Percentiles rank a stretch among this genome's conserved stretches.
Evolutionary conservation across 2,329 filamentous ascomycete genomes (phyloP).

Genomic region (Ceratocystis variospora): DNA sequence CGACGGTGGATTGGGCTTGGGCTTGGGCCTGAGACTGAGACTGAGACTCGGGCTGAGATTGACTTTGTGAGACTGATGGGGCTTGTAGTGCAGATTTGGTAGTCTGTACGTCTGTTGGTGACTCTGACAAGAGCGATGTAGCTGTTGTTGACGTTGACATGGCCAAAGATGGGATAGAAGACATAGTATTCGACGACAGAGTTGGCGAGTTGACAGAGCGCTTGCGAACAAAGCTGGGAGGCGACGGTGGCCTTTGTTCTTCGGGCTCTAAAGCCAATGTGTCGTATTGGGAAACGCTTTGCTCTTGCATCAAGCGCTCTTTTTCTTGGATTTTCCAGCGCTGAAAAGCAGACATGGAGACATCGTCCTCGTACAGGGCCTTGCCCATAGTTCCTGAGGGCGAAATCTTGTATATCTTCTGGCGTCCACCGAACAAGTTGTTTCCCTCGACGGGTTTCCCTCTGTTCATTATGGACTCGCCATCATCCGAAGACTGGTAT

Average conservation of each 20-base stretch:
- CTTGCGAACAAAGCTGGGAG: background rate
- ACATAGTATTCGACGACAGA: background rate
- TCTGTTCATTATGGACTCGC: constrained; percentile 72
- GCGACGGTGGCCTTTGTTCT: constrained; percentile 9
- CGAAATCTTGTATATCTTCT: constrained; percentile 86
- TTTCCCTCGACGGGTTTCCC: constrained; percentile 78
- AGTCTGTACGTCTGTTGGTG: background rate
- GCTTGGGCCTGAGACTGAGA: background rate
- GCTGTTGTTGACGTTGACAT: constrained; percentile 27
- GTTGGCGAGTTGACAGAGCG: background rate
- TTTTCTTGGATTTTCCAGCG: constrained; percentile 51
- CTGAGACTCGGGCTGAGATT: background rate
- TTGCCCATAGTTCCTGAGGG: constrained; percentile 43
- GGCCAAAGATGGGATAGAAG: constrained; percentile 25
- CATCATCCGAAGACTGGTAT: constrained; percentile 56
- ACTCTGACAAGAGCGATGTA: constrained; percentile 6
- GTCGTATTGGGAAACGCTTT: background rate
- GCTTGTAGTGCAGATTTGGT: background rate
- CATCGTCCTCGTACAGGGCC: constrained; percentile 74
- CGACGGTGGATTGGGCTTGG: constrained; percentile 2
- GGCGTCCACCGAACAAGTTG: constrained; percentile 81
- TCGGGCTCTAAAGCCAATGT: background rate
- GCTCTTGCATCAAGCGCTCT: constrained; percentile 30
- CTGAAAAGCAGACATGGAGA: constrained; percentile 69
- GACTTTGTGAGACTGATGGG: background rate